A percentile compares a stretch with the other conserved stretches of the same genome.
These are phyloP conservation scores for Martensiomyces pterosporus DNA, from an alignment of 192 early-diverging fungal species.

Conservation along the genomic window DNA sequence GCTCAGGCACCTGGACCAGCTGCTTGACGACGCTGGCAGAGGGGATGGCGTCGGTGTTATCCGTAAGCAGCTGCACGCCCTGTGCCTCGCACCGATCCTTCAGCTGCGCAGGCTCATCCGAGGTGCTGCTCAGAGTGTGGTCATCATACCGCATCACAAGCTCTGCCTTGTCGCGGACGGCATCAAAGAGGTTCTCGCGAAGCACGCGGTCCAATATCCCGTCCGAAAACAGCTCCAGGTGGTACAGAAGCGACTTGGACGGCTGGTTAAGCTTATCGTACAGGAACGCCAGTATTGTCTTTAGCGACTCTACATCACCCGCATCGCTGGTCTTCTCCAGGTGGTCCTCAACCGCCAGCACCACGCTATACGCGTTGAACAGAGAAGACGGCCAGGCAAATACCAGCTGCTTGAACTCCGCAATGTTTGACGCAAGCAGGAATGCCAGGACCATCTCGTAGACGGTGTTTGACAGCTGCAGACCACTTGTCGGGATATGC, in stretches of 20 bases:
- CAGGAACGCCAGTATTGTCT: constrained; percentile 71
- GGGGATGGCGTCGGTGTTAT: constrained; percentile 79
- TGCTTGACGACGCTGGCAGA: constrained; percentile 65
- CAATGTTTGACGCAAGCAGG: constrained; percentile 35
- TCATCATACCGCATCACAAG: constrained; percentile 84
- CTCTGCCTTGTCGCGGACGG: constrained; percentile 72
- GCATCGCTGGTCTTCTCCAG: constrained; percentile 23
- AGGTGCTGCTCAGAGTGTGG: constrained; percentile 17
- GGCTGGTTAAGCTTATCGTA: constrained; percentile 69
- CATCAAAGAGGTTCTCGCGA: constrained; percentile 74
- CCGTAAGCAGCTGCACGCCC: constrained; percentile 79
- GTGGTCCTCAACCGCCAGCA: constrained; percentile 68
- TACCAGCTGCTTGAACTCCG: constrained; percentile 57
- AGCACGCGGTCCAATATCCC: constrained; percentile 74
- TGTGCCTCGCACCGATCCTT: constrained; percentile 44
- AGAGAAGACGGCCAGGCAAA: constrained; percentile 74
- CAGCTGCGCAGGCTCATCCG: constrained; percentile 10
- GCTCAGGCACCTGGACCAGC: constrained; percentile 55
- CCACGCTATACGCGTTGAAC: constrained; percentile 72
- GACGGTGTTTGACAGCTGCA: constrained; percentile 69
- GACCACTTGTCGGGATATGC: constrained; percentile 70
- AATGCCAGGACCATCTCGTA: constrained; percentile 85
- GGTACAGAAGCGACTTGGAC: constrained; percentile 77
- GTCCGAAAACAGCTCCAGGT: constrained; percentile 64
- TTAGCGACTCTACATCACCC: constrained; percentile 55